These are phyloP conservation scores for Mrakia blollopis DNA, from an alignment of 768 basidiomycete species.

Conservation along the genomic window DNA sequence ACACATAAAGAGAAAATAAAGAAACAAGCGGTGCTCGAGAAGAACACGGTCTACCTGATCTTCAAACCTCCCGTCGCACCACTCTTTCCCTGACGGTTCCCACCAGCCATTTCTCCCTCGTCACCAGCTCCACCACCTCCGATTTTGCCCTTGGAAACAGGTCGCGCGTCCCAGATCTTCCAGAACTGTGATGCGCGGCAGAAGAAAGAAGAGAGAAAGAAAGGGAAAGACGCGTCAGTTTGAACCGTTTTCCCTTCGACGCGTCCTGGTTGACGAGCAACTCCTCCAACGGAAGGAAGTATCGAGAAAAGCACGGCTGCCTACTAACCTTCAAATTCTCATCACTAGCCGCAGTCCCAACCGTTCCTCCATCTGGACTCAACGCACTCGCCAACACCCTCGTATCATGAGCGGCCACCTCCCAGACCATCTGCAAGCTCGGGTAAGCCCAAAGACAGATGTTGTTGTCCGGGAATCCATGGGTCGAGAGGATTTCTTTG, in stretches of 20 bases:
- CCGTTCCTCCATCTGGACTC: conserved; percentile 82
- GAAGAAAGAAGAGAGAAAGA: background rate
- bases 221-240: conserved; percentile 5
- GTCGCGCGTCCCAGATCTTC: conserved; percentile 51
- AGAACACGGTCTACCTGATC: conserved; percentile 11
- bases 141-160: conserved; percentile 30
- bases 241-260: background rate
- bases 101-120: conserved; percentile 33
- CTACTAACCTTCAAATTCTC: conserved; percentile 78
- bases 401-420: conserved; percentile 88
- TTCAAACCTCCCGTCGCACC: conserved; percentile 32
- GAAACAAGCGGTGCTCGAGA: background rate
- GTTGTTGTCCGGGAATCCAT: conserved; percentile 71
- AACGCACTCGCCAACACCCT: conserved; percentile 79
- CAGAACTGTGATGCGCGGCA: conserved; percentile 70
- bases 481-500: conserved; percentile 86
- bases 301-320: too few relatives aligned
- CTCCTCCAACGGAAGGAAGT: background rate
- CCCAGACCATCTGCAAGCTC: conserved; percentile 68
- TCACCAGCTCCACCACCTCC: conserved; percentile 38
- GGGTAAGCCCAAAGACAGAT: conserved; percentile 60
- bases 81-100: conserved; percentile 15
- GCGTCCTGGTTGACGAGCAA: background rate
- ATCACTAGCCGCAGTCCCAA: conserved; percentile 87
- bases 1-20: background rate